phyloP scores from a whole-genome alignment of 1,284 basidiomycete genomes.

The Sporisorium sorghi region DNA sequence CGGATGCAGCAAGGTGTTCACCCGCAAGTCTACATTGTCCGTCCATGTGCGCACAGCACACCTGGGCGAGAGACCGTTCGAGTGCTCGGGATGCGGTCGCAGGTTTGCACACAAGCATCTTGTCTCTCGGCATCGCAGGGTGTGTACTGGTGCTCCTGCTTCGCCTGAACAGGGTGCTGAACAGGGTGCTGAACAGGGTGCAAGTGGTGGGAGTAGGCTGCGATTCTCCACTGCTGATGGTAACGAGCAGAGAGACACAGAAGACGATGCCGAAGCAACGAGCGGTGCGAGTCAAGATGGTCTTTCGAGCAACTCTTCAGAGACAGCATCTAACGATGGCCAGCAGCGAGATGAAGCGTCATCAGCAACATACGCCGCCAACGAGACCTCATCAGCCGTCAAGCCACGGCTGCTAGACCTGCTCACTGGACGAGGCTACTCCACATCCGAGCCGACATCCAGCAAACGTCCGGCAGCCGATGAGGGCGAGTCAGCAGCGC shows the following conservation, averaged over 20 bases:
- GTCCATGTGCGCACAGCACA: conserved; percentile 50
- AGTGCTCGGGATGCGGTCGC: conserved; percentile 43
- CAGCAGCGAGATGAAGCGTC: background rate
- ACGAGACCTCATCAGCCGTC: background rate
- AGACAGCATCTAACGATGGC: background rate
- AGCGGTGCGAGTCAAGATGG: background rate
- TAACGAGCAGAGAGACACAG: background rate
- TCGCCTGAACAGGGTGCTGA: conserved; percentile 16
- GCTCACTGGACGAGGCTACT: conserved; percentile 44
- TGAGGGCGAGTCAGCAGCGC: conserved; percentile 10
- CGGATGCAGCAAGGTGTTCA: conserved; percentile 44
- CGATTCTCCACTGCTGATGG: conserved; percentile 23
- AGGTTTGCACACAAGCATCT: conserved; percentile 56
- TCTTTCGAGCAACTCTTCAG: background rate
- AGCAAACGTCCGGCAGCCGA: conserved; percentile 11
- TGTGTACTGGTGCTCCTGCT: conserved; percentile 14
- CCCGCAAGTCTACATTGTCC: conserved; percentile 43
- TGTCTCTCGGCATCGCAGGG: conserved; percentile 45
- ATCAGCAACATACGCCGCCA: background rate
- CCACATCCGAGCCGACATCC: background rate
- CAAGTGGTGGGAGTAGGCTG: conserved; percentile 24
- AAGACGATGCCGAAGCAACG: conserved; percentile 4
- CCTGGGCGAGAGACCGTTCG: conserved; percentile 51
- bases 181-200: too few relatives aligned
- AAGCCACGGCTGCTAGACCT: conserved; percentile 35